phyloP scores from a whole-genome alignment of 2,329 filamentous ascomycete genomes.

The Trichoderma endophyticum region DNA sequence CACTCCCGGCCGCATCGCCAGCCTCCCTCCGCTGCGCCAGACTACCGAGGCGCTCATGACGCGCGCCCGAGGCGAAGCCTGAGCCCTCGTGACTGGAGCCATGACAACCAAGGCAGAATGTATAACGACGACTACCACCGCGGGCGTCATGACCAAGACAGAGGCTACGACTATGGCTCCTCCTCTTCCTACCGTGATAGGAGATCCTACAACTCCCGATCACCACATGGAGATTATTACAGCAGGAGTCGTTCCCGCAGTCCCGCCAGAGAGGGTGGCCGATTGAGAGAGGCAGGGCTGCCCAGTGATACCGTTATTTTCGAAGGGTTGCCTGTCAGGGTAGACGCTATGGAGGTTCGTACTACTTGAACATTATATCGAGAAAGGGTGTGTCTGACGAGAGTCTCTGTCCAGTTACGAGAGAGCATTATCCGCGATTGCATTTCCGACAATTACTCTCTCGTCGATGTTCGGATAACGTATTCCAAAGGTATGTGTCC shows the following conservation, averaged over 20 bases:
- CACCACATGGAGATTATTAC: conserved; percentile 27
- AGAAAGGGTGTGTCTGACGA: not conserved
- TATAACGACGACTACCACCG: conserved; percentile 38
- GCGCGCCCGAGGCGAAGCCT: conserved; percentile 26
- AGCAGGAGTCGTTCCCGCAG: conserved; percentile 36
- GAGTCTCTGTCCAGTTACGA: conserved; percentile 31
- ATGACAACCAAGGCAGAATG: conserved; percentile 37
- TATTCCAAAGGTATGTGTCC: conserved; percentile 32
- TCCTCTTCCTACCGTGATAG: conserved; percentile 22
- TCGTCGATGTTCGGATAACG: conserved; percentile 40
- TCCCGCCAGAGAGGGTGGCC: conserved; percentile 37
- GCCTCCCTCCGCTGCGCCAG: conserved; percentile 26
- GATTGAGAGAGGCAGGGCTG: conserved; percentile 35
- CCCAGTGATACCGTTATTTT: conserved; percentile 54
- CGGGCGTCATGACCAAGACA: conserved; percentile 24
- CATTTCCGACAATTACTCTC: conserved; percentile 35
- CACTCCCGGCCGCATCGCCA: conserved; percentile 27
- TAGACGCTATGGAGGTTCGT: conserved; percentile 52
- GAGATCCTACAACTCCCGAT: conserved; percentile 25
- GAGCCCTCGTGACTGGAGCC: conserved; percentile 28
- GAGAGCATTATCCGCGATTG: conserved; percentile 35
- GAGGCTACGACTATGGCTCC: conserved; percentile 20
- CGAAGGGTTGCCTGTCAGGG: conserved; percentile 49
- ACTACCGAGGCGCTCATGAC: conserved; percentile 30
- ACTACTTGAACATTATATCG: not conserved